These are phyloP conservation scores for Cordyceps farinosa DNA, from an alignment of 2,329 filamentous ascomycete genomes.

Conservation along the genomic window DNA sequence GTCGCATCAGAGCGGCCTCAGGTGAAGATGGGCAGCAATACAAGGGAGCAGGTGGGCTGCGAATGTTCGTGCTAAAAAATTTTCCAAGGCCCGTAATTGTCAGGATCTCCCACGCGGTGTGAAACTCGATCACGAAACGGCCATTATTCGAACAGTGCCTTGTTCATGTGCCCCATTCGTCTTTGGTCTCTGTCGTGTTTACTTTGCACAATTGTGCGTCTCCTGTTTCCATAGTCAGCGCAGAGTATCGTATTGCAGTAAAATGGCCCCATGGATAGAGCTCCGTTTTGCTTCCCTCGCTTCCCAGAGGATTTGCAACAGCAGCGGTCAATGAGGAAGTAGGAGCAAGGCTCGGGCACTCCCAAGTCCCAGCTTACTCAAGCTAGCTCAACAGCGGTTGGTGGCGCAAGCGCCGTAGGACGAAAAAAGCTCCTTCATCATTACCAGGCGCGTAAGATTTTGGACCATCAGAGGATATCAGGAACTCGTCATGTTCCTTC, in stretches of 20 bases:
- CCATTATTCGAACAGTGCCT: neutral
- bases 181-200: neutral
- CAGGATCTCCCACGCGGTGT: neutral
- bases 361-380: neutral
- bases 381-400: neutral
- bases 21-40: neutral
- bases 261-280: neutral
- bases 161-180: neutral
- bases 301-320: neutral
- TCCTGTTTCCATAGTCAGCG: neutral
- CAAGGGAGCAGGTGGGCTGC: neutral
- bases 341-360: neutral
- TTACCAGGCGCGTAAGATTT: slow-evolving; percentile 4
- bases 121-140: neutral
- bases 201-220: neutral
- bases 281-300: neutral
- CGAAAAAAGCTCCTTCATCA: neutral
- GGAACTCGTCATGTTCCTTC: neutral
- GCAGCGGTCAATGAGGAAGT: neutral
- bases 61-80: neutral
- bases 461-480: neutral
- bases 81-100: neutral
- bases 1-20: slow-evolving; percentile 2
- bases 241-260: neutral
- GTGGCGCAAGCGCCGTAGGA: neutral